Conservation (phyloP, 768 basidiomycete species). For the Sarcodon sp. region DNA sequence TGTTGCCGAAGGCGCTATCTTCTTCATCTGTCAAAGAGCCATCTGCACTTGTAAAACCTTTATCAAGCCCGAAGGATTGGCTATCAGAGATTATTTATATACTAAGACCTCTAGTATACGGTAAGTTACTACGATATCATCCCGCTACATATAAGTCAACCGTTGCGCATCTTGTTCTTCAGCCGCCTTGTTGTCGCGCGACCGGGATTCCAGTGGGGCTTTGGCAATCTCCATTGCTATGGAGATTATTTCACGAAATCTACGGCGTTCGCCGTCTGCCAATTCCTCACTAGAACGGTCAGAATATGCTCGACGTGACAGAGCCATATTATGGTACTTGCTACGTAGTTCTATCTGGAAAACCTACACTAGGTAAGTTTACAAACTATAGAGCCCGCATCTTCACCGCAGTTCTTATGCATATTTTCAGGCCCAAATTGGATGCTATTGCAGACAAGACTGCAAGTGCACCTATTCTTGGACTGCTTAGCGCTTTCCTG, state of each 20-base stretch:
- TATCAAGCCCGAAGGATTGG: slow-evolving; percentile 63
- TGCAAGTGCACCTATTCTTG: slow-evolving; percentile 46
- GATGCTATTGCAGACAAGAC: slow-evolving; percentile 46
- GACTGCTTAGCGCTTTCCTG: slow-evolving; percentile 55
- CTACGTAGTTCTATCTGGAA: slow-evolving; percentile 82
- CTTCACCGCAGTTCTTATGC: slow-evolving; percentile 1
- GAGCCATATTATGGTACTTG: slow-evolving; percentile 75
- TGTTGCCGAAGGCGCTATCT: slow-evolving; percentile 72
- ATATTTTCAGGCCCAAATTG: slow-evolving; percentile 52
- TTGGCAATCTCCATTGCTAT: slow-evolving; percentile 51
- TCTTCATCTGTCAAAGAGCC: slow-evolving; percentile 63
- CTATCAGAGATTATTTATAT: slow-evolving; percentile 60
- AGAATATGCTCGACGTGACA: slow-evolving; percentile 76
- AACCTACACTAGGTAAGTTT: slow-evolving; percentile 49
- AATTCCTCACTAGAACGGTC: slow-evolving; percentile 54
- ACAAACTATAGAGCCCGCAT: not conserved
- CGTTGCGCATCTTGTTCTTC: slow-evolving; percentile 8
- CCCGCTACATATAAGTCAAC: not conserved
- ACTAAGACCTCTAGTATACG: slow-evolving; percentile 66
- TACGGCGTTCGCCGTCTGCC: slow-evolving; percentile 54
- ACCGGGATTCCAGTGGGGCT: slow-evolving; percentile 40
- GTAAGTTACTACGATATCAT: slow-evolving; percentile 23
- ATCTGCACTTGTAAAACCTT: slow-evolving; percentile 45
- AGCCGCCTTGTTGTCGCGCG: slow-evolving; percentile 24
- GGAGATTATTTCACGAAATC: slow-evolving; percentile 61